phyloP scores from a whole-genome alignment of 2,329 filamentous ascomycete species.

The Trichoderma pleuroti region DNA sequence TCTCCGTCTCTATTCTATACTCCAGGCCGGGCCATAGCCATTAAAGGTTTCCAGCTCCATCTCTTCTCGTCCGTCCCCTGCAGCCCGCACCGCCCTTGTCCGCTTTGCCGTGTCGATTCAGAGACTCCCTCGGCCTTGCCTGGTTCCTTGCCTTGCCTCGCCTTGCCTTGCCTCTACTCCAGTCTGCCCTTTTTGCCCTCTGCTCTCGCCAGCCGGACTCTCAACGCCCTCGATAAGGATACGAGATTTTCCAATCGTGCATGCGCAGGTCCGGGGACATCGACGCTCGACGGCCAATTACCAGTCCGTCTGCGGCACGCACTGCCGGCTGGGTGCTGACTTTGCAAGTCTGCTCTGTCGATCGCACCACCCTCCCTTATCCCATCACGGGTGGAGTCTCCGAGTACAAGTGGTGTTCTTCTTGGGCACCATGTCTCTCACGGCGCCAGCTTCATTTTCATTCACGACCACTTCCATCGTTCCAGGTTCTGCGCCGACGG shows the following conservation, averaged over 20 bases:
- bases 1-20: background rate
- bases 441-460: conserved; percentile 1
- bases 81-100: background rate
- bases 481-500: conserved; percentile 8
- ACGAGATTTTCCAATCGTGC: background rate
- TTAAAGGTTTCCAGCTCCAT: background rate
- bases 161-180: background rate
- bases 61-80: background rate
- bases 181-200: background rate
- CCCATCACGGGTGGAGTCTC: background rate
- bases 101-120: background rate
- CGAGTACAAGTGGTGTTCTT: background rate
- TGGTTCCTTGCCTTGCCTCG: background rate
- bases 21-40: background rate
- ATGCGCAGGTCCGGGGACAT: background rate
- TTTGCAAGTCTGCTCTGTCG: background rate
- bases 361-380: conserved; percentile 4
- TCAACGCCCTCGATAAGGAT: background rate
- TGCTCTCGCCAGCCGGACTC: background rate
- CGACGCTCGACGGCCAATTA: background rate
- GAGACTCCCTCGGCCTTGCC: background rate
- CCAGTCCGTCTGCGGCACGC: background rate
- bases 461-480: background rate
- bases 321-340: background rate
- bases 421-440: conserved; percentile 17